Conservation (phyloP, 441 rosid genomes). For the California macrophylla region DNA sequence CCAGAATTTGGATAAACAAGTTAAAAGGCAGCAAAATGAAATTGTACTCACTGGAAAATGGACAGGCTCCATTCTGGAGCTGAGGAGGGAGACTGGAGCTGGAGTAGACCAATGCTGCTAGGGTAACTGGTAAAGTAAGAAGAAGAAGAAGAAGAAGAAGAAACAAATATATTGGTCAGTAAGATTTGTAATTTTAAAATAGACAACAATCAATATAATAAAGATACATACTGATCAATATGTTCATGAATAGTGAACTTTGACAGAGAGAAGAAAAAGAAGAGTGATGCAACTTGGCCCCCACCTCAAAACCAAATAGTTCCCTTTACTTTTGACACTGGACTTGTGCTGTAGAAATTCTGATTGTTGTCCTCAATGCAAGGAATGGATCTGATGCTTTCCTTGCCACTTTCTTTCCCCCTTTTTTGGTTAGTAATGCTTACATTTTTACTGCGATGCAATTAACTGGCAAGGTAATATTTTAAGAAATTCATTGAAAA, state of each 20-base stretch:
- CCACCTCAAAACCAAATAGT: not conserved
- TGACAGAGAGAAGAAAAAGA: not conserved
- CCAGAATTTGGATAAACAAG: not conserved
- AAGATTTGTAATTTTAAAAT: not conserved
- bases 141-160: too few species aligned
- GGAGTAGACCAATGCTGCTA: not conserved
- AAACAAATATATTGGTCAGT: not conserved
- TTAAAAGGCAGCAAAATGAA: not conserved
- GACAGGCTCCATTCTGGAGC: not conserved
- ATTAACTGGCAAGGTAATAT: not conserved
- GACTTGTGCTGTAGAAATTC: too few species aligned
- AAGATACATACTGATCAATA: not conserved
- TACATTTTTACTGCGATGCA: not conserved
- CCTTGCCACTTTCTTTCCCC: not conserved
- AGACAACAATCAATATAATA: not conserved
- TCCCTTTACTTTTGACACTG: too few species aligned
- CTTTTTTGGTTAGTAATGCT: not conserved
- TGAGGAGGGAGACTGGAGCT: not conserved
- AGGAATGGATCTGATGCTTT: not conserved
- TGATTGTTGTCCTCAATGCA: too few species aligned
- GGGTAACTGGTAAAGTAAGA: not conserved
- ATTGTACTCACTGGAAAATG: not conserved
- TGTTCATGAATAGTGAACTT: not conserved
- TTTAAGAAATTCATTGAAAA: not conserved
- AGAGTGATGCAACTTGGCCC: not conserved